phyloP scores from a whole-genome alignment of 805 yeast species.

The Cyberlindnera nakhonratchasimensis region DNA sequence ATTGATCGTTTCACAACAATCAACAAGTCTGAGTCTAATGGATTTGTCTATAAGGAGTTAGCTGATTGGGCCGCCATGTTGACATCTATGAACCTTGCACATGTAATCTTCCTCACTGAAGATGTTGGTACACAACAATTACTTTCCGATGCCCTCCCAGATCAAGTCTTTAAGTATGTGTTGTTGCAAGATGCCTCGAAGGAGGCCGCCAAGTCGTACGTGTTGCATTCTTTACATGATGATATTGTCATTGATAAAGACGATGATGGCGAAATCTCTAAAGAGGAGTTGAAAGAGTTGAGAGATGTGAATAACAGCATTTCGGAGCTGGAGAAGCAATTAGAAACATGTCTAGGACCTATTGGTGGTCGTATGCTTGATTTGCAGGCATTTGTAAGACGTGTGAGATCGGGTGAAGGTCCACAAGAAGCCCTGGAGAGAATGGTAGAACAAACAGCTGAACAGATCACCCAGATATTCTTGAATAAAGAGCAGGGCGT shows the following conservation, averaged over 20 bases:
- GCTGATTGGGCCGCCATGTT: constrained; percentile 89
- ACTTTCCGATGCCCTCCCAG: constrained; percentile 73
- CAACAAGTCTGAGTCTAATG: constrained; percentile 54
- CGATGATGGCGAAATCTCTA: constrained; percentile 30
- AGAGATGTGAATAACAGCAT: constrained; percentile 7
- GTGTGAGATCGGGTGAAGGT: constrained; percentile 83
- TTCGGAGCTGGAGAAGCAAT: constrained; percentile 30
- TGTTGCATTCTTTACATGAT: constrained; percentile 49
- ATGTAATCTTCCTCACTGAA: constrained; percentile 82
- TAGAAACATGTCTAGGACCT: constrained; percentile 62
- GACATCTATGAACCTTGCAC: constrained; percentile 77
- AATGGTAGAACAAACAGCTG: constrained; percentile 80
- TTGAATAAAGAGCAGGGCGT: constrained; percentile 51
- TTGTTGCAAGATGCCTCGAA: constrained; percentile 78
- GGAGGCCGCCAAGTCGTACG: constrained; percentile 66
- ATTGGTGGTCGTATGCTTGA: constrained; percentile 96
- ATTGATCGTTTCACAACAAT: constrained; percentile 64
- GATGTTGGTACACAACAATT: constrained; percentile 75
- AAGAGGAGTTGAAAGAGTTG: constrained; percentile 24
- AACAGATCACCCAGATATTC: constrained; percentile 82
- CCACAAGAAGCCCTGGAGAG: constrained; percentile 74
- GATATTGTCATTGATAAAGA: constrained; percentile 18
- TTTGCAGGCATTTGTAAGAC: constrained; percentile 82
- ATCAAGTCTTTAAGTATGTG: constrained; percentile 76
- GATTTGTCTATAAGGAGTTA: constrained; percentile 65